Base-by-base conservation (phyloP, 2,329 filamentous ascomycete species). In the Aspergillus fumigatiaffinis region DNA sequence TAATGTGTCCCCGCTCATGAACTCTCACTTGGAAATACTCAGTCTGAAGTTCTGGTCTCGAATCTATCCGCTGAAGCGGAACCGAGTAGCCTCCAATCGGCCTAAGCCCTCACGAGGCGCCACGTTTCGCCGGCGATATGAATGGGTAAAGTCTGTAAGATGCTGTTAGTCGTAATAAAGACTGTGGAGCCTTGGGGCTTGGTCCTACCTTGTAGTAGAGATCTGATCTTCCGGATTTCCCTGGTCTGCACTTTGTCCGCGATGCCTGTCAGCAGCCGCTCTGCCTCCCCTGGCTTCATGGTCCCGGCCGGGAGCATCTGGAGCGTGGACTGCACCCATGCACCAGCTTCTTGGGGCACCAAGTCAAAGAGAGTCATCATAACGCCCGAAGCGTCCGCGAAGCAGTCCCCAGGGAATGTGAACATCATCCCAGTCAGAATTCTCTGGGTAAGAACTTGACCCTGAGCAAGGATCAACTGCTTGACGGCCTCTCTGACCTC, bases 381-480 rank as follows among this genome's bases (percentile, higher is more conserved):
- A n/a, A 96, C 91, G 4, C 92, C 92, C 51, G 91, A 96, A 17
- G 92, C 92, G 71, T 99, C 94, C 0, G 92, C 88, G 70, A 97
- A 96, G 76, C 92, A 97, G 73, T 97, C 94, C 47, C 90, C 86
- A 0, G 94, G 95, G 77, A 99, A 99, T 0, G 89, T 95, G 73
- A 97, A 97, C 93, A 99, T 97, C 92, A 99, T 96, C 59, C 94
- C 94, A 1, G 92, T 94, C 78, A 99, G 82, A 57, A 96, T 87
- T 62, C 92, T 89, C 75, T 96, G 93, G 7, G 94, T 87, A 28
- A 99, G 80, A 55, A 86, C 79, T 68, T 91, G 87, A 41, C 94
- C 92, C 62, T 92, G 86, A 1, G 81, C 77, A 2, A 82, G 63
- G 25, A 96, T 78, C 53, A 97, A 82, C 59, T 84, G 82, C 73